These are phyloP conservation scores for Puccinia polysora DNA, from an alignment of 1,284 basidiomycete species.

Conservation along the genomic window DNA sequence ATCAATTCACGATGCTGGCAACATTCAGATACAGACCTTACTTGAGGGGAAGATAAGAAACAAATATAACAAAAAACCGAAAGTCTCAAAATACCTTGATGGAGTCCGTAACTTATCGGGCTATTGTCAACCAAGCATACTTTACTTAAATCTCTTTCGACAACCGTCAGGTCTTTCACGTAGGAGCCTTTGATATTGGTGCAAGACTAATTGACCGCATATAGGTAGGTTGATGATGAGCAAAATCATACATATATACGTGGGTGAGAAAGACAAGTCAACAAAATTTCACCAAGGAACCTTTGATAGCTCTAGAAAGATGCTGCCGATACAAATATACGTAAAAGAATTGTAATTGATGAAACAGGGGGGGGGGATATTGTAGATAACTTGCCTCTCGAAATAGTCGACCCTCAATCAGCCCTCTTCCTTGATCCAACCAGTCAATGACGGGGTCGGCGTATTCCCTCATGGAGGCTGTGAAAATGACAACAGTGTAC, in stretches of 20 bases:
- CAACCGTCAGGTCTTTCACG: constrained; percentile 81
- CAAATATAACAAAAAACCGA: no score
- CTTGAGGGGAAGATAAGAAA: no score
- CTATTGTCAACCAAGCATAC: constrained; percentile 96
- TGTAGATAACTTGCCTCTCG: constrained; percentile 65
- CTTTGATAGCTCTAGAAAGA: constrained; percentile 1
- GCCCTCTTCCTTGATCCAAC: constrained; percentile 82
- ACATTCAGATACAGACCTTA: no score
- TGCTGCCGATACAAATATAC: background rate
- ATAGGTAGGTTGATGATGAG: no score
- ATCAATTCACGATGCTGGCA: no score
- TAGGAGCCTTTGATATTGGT: constrained; percentile 88
- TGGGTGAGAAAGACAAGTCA: background rate
- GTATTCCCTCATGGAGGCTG: constrained; percentile 97
- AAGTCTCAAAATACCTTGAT: constrained; percentile 54
- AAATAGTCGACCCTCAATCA: constrained; percentile 81
- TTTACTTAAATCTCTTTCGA: constrained; percentile 80
- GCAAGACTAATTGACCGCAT: constrained; percentile 67
- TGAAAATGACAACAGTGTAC: constrained; percentile 99
- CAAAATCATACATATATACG: no score
- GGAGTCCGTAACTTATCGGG: constrained; percentile 83
- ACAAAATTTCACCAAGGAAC: no score
- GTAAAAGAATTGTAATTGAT: background rate
- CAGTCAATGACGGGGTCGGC: constrained; percentile 99
- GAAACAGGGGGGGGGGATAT: background rate